Conservation (phyloP, 1,139 yeast species). For the Protomyces gravidus region DNA sequence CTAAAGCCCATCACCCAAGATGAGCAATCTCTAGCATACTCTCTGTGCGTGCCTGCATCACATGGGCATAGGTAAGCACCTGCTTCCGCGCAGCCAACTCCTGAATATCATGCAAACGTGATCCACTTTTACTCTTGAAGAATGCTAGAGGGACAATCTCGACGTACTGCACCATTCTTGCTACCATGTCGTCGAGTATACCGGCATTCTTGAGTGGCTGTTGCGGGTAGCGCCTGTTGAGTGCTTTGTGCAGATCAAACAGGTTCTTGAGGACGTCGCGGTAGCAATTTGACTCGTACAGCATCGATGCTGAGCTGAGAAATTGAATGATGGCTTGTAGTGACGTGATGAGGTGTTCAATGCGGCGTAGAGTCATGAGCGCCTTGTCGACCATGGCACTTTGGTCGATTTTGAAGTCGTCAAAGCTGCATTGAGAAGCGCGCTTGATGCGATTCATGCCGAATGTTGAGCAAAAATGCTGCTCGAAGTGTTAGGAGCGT, state of each 20-base stretch:
- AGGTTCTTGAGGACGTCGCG: constrained; percentile 9
- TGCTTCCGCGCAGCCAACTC: constrained; percentile 14
- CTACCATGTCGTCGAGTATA: constrained; percentile 11
- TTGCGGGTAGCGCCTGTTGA: constrained; percentile 5
- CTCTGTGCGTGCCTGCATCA: constrained; percentile 17
- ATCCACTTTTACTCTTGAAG: constrained; percentile 16
- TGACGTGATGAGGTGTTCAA: constrained; percentile 11
- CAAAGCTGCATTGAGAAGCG: constrained; percentile 9
- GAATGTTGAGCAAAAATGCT: no score
- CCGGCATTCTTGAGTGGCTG: not conserved
- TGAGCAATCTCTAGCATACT: constrained; percentile 12
- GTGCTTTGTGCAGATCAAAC: not conserved
- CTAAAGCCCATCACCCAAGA: not conserved
- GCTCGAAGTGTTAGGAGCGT: no score
- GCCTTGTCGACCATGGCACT: constrained; percentile 5
- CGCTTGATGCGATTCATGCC: constrained; percentile 28
- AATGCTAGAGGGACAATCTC: constrained; percentile 21
- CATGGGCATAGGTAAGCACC: constrained; percentile 21
- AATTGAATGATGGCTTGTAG: constrained; percentile 22
- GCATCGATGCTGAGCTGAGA: constrained; percentile 9
- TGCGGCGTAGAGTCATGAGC: constrained; percentile 6
- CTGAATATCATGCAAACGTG: constrained; percentile 16
- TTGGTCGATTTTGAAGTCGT: constrained; percentile 14
- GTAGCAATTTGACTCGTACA: constrained; percentile 20
- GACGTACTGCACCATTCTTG: constrained; percentile 20